Conservation (phyloP, 2,329 filamentous ascomycete species). For the Aureobasidium vineae region DNA sequence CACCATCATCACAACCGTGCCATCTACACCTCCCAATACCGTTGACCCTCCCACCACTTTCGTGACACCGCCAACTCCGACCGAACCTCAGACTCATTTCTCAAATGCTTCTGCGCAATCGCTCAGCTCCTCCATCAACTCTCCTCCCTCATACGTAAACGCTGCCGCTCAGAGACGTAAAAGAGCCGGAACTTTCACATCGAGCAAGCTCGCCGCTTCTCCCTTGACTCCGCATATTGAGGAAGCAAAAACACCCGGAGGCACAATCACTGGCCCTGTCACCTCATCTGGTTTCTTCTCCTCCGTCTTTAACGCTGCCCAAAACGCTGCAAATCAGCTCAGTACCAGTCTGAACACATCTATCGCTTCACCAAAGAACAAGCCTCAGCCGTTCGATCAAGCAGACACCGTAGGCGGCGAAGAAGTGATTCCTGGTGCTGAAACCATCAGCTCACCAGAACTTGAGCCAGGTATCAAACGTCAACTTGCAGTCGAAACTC, state of each 20-base stretch:
- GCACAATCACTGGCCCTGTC: constrained; percentile 50
- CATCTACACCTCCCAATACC: constrained; percentile 46
- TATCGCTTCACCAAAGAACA: constrained; percentile 51
- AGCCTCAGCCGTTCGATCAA: constrained; percentile 37
- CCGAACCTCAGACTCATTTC: constrained; percentile 23
- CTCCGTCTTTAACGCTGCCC: constrained; percentile 85
- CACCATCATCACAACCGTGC: constrained; percentile 42
- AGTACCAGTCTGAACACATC: constrained; percentile 70
- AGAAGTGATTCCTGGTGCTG: constrained; percentile 43
- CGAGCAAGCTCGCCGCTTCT: constrained; percentile 76
- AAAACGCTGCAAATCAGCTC: constrained; percentile 78
- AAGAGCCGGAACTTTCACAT: constrained; percentile 24
- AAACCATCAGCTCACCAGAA: constrained; percentile 30
- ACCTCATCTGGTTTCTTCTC: constrained; percentile 76
- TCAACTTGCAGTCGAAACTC: constrained; percentile 78
- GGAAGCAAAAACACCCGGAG: constrained; percentile 59
- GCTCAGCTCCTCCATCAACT: constrained; percentile 2
- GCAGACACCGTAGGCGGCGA: constrained; percentile 38
- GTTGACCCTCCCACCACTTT: constrained; percentile 54
- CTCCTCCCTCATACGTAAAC: constrained; percentile 22
- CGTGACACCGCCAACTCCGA: constrained; percentile 62
- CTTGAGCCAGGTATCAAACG: constrained; percentile 53
- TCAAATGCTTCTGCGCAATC: constrained; percentile 22
- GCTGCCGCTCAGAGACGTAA: constrained; percentile 24
- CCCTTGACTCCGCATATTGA: constrained; percentile 77